Evolutionary conservation across 805 yeast genomes (phyloP).

Genomic region (Kodamaea hsintzibuensis): DNA sequence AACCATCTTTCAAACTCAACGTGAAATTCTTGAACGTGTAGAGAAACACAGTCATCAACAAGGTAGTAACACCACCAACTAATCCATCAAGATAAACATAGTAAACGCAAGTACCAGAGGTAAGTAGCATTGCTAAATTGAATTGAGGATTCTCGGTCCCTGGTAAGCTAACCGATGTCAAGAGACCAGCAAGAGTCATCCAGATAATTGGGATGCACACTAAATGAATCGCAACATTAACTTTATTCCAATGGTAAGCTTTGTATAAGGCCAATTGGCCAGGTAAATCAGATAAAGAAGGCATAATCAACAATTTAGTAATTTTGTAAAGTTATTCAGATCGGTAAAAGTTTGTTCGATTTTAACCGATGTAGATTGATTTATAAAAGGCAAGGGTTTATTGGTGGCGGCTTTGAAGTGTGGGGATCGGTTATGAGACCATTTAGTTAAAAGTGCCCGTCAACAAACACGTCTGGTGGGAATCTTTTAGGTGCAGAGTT

Average conservation of each 20-base stretch:
- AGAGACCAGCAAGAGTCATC: slow-evolving; percentile 49
- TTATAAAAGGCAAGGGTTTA: background rate
- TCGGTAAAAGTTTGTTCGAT: background rate
- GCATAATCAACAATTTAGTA: slow-evolving; percentile 19
- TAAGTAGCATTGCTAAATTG: slow-evolving; percentile 49
- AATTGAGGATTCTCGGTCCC: slow-evolving; percentile 25
- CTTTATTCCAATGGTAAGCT: slow-evolving; percentile 51
- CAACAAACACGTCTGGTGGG: too few relatives aligned
- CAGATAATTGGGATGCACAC: slow-evolving; percentile 79
- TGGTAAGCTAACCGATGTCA: slow-evolving; percentile 24
- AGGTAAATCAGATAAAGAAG: slow-evolving; percentile 35
- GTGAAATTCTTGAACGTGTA: slow-evolving; percentile 18
- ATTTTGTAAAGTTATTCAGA: background rate
- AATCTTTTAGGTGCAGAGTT: too few relatives aligned
- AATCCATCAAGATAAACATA: slow-evolving; percentile 58
- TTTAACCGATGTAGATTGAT: background rate
- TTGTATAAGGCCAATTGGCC: slow-evolving; percentile 43
- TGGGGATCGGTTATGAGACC: background rate
- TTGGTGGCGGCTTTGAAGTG: background rate
- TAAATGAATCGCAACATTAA: slow-evolving; percentile 75
- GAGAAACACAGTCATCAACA: slow-evolving; percentile 24
- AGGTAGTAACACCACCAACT: slow-evolving; percentile 34
- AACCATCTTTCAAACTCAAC: background rate
- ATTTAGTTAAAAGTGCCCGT: too few relatives aligned
- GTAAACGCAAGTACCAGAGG: slow-evolving; percentile 53